A percentile compares a stretch with the other conserved stretches of the same genome.
Evolutionary conservation across 148 eudicot species (phyloP).

Genomic region (Silene conica): DNA sequence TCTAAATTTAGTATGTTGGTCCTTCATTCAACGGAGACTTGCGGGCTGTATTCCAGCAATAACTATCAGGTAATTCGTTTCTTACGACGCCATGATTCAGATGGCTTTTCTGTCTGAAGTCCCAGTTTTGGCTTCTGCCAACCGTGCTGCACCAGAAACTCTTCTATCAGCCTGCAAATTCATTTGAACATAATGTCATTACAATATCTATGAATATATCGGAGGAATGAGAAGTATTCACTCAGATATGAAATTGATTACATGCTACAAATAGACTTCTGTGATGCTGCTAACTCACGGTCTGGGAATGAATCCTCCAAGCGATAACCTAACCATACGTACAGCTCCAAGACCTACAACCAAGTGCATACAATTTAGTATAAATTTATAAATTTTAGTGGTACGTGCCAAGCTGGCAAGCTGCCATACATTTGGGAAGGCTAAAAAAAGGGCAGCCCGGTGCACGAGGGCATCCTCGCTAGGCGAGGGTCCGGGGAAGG

Average conservation of each 20-base stretch:
- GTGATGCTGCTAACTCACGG: slow-evolving; percentile 86
- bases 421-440: background rate
- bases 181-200: background rate
- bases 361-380: slow-evolving; percentile 7
- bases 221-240: background rate
- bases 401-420: background rate
- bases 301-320: slow-evolving; percentile 87
- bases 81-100: slow-evolving; percentile 26
- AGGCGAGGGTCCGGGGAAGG: no score
- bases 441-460: no score
- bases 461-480: no score
- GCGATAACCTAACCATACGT: slow-evolving; percentile 92
- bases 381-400: background rate
- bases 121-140: slow-evolving; percentile 48
- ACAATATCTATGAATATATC: background rate
- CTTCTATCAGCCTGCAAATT: slow-evolving; percentile 78
- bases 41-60: background rate
- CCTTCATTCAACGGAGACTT: background rate
- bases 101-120: slow-evolving; percentile 16
- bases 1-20: background rate
- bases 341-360: slow-evolving; percentile 87
- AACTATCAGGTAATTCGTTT: slow-evolving; percentile 4
- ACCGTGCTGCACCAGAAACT: slow-evolving; percentile 67
- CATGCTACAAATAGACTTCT: slow-evolving; percentile 93
- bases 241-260: slow-evolving; percentile 24